Evolutionary conservation across 2,329 filamentous ascomycete species (phyloP).

Genomic region (Hypoxylon sp.): DNA sequence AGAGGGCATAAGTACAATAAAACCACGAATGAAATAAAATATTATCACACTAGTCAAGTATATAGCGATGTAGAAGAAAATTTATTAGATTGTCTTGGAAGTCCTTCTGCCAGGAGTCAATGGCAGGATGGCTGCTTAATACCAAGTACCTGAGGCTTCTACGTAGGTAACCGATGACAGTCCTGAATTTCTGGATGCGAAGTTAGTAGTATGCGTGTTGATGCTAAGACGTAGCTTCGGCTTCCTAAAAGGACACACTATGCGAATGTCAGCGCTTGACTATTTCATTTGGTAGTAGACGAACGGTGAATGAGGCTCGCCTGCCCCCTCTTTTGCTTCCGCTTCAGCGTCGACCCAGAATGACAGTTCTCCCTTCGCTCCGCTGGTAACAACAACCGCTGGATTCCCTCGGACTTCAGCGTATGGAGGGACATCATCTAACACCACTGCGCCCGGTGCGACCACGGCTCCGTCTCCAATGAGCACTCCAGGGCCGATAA

Average conservation of each 20-base stretch:
- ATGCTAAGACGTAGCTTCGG: too few relatives aligned
- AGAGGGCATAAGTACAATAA: background rate
- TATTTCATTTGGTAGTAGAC: slow-evolving; percentile 3
- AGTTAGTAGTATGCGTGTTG: too few relatives aligned
- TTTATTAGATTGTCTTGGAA: background rate
- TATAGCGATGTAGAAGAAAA: background rate
- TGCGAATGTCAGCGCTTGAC: background rate
- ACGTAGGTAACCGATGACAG: too few relatives aligned
- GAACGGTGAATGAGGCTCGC: background rate
- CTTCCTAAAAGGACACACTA: too few relatives aligned
- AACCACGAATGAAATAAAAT: background rate
- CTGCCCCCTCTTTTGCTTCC: background rate
- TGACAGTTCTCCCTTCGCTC: background rate
- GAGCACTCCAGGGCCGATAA: slow-evolving; percentile 26
- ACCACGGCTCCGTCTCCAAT: slow-evolving; percentile 14
- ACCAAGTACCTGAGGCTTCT: too few relatives aligned
- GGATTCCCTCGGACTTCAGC: slow-evolving; percentile 20
- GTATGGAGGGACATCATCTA: slow-evolving; percentile 14
- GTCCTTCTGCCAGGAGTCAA: background rate
- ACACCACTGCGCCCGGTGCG: slow-evolving; percentile 16
- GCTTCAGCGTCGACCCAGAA: background rate
- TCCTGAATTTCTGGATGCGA: too few relatives aligned
- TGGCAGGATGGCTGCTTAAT: too few relatives aligned
- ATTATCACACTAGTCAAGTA: background rate
- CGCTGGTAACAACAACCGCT: slow-evolving; percentile 3